These are phyloP conservation scores for Pelagomonas calceolata DNA, from an alignment of 108 stramenopile species.

Conservation along the genomic window DNA sequence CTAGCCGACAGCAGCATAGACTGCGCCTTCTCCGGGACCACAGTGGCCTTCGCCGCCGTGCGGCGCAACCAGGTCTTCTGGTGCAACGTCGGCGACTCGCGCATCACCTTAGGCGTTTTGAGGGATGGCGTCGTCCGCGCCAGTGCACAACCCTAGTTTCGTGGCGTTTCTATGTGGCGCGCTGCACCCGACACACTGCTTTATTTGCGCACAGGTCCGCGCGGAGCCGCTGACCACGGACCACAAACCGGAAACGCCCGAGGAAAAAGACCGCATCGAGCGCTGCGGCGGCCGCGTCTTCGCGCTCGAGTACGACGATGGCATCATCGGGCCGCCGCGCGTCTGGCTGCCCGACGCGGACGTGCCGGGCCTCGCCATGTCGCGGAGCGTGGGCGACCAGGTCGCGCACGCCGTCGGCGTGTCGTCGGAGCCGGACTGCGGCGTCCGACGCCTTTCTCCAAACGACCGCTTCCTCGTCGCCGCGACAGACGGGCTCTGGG, in stretches of 20 bases:
- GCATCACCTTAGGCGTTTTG: constrained; percentile 68
- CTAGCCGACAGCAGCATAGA: constrained; percentile 80
- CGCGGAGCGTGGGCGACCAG: constrained; percentile 83
- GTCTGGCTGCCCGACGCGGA: constrained; percentile 98
- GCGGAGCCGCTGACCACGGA: constrained; percentile 79
- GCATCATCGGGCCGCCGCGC: constrained; percentile 93
- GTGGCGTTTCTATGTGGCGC: too few relatives aligned
- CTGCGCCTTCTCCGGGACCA: constrained; percentile 89
- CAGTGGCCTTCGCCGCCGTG: constrained; percentile 79
- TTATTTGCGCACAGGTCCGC: too few relatives aligned
- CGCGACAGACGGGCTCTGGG: constrained; percentile 95
- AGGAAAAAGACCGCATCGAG: constrained; percentile 86
- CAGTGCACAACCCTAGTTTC: too few relatives aligned
- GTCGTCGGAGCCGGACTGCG: constrained; percentile 87
- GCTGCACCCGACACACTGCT: too few relatives aligned
- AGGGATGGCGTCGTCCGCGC: constrained; percentile 30
- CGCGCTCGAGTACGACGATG: constrained; percentile 96
- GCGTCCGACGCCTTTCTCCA: constrained; percentile 35
- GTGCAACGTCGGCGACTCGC: constrained; percentile 86
- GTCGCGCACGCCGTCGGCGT: constrained; percentile 95
- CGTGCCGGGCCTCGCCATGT: constrained; percentile 96
- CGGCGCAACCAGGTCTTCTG: constrained; percentile 74
- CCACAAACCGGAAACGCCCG: constrained; percentile 95
- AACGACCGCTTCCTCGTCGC: constrained; percentile 60
- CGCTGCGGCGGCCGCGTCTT: constrained; percentile 89